A percentile compares a stretch with the other conserved stretches of the same genome.
phyloP scores from a whole-genome alignment of 2,329 filamentous ascomycete species.

The Orbilia quercus region DNA sequence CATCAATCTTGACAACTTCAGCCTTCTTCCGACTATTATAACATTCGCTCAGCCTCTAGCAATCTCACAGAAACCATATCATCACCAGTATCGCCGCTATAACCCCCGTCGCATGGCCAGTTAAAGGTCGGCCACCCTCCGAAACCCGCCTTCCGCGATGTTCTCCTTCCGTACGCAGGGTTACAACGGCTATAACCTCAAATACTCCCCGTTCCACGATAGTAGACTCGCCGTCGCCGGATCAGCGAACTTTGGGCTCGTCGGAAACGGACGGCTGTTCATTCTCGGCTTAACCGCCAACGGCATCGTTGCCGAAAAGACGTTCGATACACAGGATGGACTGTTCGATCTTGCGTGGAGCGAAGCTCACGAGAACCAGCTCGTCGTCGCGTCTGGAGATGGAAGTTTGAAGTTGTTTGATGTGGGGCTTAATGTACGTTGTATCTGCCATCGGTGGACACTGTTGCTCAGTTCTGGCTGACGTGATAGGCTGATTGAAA shows the following conservation, averaged over 20 bases:
- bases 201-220: constrained; percentile 99
- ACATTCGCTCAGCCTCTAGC: background rate
- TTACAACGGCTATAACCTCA: constrained; percentile 95
- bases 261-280: constrained; percentile 92
- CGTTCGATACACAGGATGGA: constrained; percentile 96
- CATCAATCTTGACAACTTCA: background rate
- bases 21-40: background rate
- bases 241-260: constrained; percentile 95
- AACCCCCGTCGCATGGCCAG: background rate
- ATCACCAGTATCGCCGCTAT: background rate
- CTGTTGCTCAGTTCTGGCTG: constrained; percentile 37
- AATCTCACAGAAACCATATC: background rate
- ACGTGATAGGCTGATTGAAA: constrained; percentile 56
- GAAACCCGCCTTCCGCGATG: constrained; percentile 68
- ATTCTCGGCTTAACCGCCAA: constrained; percentile 83
- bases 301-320: constrained; percentile 87
- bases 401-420: constrained; percentile 96
- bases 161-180: constrained; percentile 93
- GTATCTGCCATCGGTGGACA: too few relatives aligned
- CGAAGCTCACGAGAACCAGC: constrained; percentile 94
- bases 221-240: constrained; percentile 88
- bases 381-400: constrained; percentile 88
- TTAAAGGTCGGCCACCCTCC: constrained; percentile 7
- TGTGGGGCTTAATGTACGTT: constrained; percentile 71
- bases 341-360: constrained; percentile 96